These are phyloP conservation scores for Amanita molliuscula DNA, from an alignment of 768 basidiomycete species.

Conservation along the genomic window DNA sequence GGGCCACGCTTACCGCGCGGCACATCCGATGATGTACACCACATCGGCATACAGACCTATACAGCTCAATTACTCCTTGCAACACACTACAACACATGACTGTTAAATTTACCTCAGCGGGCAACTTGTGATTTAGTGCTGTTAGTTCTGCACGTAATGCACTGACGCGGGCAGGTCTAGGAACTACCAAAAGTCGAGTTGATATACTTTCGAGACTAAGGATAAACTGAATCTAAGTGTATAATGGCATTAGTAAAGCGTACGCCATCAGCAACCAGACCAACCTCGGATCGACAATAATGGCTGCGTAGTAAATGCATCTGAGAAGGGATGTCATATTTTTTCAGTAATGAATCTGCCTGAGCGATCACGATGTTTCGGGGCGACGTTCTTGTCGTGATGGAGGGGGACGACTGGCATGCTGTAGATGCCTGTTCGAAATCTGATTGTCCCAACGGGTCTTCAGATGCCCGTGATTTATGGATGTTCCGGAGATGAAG, in stretches of 20 bases:
- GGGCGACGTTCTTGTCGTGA: conserved; percentile 37
- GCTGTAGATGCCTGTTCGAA: conserved; percentile 31
- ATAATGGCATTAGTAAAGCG: conserved; percentile 7
- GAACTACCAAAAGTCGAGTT: conserved; percentile 84
- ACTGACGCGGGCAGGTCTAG: conserved; percentile 88
- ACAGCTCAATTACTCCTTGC: not conserved
- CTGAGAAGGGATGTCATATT: conserved; percentile 61
- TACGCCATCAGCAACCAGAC: conserved; percentile 14
- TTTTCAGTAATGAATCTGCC: conserved; percentile 50
- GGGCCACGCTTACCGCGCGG: conserved; percentile 17
- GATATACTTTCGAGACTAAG: conserved; percentile 86
- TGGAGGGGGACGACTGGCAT: conserved; percentile 65
- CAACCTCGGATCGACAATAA: conserved; percentile 80
- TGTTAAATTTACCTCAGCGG: conserved; percentile 65
- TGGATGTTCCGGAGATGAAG: conserved; percentile 44
- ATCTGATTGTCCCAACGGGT: conserved; percentile 67
- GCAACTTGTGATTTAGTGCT: conserved; percentile 88
- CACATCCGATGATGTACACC: conserved; percentile 68
- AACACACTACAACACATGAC: conserved; percentile 5
- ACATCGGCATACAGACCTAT: conserved; percentile 82
- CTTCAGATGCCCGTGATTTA: conserved; percentile 52
- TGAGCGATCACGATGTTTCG: conserved; percentile 32
- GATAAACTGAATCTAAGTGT: conserved; percentile 68
- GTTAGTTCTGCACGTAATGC: conserved; percentile 96
- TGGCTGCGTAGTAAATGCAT: conserved; percentile 70